Percentiles rank a stretch among this genome's conserved stretches.
phyloP scores from a whole-genome alignment of 2,329 filamentous ascomycete genomes.

The Trichophyton verrucosum region DNA sequence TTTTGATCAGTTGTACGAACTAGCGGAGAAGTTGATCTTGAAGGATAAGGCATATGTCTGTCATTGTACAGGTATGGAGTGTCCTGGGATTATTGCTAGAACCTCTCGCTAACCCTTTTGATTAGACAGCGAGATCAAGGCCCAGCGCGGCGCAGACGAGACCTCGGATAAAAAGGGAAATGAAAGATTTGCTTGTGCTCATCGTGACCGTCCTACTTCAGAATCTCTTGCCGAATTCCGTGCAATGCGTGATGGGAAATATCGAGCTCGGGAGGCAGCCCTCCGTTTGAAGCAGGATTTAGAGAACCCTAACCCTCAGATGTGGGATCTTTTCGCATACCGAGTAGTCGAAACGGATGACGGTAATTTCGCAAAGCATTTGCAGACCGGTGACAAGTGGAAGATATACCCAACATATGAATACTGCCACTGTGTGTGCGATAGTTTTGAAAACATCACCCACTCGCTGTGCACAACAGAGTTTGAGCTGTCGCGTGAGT shows the following conservation, averaged over 20 bases:
- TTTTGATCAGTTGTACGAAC: slow-evolving; percentile 75
- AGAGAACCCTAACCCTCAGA: slow-evolving; percentile 72
- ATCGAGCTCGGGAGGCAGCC: slow-evolving; percentile 70
- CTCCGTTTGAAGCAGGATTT: slow-evolving; percentile 82
- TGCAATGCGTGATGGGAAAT: slow-evolving; percentile 83
- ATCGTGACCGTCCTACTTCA: slow-evolving; percentile 62
- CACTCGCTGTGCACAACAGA: slow-evolving; percentile 91
- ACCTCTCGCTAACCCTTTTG: background rate
- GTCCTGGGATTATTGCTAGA: background rate
- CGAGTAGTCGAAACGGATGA: slow-evolving; percentile 56
- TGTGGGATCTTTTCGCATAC: slow-evolving; percentile 94
- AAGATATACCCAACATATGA: slow-evolving; percentile 83
- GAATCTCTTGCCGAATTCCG: slow-evolving; percentile 73
- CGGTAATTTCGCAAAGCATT: slow-evolving; percentile 42
- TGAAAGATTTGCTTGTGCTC: slow-evolving; percentile 61
- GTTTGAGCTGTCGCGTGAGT: slow-evolving; percentile 70
- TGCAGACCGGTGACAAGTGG: slow-evolving; percentile 72
- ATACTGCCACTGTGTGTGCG: slow-evolving; percentile 54
- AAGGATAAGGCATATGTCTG: slow-evolving; percentile 67
- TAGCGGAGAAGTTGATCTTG: slow-evolving; percentile 72
- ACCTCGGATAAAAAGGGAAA: slow-evolving; percentile 35
- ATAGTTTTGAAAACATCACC: slow-evolving; percentile 84
- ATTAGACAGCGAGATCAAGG: slow-evolving; percentile 64
- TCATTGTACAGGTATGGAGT: slow-evolving; percentile 52
- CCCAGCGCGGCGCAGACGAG: slow-evolving; percentile 54